A percentile compares a stretch with the other conserved stretches of the same genome.
Evolutionary conservation across 2,329 filamentous ascomycete genomes (phyloP).

Genomic region (Dendrostoma leiphaemia): DNA sequence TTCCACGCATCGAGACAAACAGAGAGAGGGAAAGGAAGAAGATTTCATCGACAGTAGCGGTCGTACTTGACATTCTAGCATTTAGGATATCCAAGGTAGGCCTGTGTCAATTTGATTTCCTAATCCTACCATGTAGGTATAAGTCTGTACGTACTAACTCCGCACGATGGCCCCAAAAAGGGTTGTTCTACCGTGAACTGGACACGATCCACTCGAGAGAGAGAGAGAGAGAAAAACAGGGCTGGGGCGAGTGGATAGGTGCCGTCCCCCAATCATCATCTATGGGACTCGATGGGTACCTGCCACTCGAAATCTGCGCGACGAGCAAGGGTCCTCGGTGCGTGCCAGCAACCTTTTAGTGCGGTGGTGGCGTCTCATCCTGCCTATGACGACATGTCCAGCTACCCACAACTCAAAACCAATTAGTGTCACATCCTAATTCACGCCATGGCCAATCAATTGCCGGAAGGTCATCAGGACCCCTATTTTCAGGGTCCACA

Average conservation of each 20-base stretch:
- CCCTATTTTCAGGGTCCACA: constrained; percentile 13
- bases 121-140: too few relatives aligned
- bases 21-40: too few relatives aligned
- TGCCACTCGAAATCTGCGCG: not conserved
- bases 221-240: not conserved
- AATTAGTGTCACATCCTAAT: constrained; percentile 6
- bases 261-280: not conserved
- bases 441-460: constrained; percentile 2
- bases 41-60: too few relatives aligned
- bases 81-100: too few relatives aligned
- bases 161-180: too few relatives aligned
- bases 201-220: too few relatives aligned
- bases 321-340: not conserved
- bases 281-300: not conserved
- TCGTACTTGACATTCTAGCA: too few relatives aligned
- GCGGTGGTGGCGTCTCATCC: not conserved
- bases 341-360: too few relatives aligned
- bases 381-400: constrained; percentile 16
- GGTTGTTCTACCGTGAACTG: too few relatives aligned
- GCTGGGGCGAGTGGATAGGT: not conserved
- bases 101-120: too few relatives aligned
- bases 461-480: not conserved
- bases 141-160: too few relatives aligned
- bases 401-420: constrained; percentile 9
- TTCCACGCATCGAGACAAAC: too few relatives aligned